phyloP scores from a whole-genome alignment of 1,284 basidiomycete genomes.

The Ustilago xerochloae region DNA sequence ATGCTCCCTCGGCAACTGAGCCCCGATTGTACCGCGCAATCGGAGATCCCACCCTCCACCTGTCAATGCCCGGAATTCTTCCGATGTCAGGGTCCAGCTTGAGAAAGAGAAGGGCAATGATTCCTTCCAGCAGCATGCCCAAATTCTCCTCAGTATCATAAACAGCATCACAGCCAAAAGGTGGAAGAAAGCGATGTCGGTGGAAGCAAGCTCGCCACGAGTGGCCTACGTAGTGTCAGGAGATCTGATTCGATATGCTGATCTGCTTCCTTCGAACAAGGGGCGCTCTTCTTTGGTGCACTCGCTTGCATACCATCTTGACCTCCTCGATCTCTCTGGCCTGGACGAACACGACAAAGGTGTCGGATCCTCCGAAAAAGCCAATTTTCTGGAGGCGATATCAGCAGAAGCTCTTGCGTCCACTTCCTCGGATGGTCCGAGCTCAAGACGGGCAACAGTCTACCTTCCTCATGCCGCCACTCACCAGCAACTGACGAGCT shows the following conservation, averaged over 20 bases:
- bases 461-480: constrained; percentile 14
- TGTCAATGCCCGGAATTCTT: not conserved
- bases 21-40: not conserved
- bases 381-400: constrained; percentile 1
- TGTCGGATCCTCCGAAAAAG: not conserved
- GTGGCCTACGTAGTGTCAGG: constrained; percentile 75
- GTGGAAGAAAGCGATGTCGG: constrained; percentile 9
- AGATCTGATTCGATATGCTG: constrained; percentile 74
- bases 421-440: not conserved
- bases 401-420: not conserved
- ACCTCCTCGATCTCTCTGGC: constrained; percentile 35
- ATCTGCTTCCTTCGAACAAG: constrained; percentile 82
- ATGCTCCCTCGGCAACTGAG: not conserved
- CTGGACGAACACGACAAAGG: constrained; percentile 7
- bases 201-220: constrained; percentile 4
- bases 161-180: not conserved
- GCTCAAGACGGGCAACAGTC: constrained; percentile 12
- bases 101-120: not conserved
- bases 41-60: not conserved
- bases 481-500: constrained; percentile 24
- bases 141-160: no score
- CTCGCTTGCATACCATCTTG: constrained; percentile 71
- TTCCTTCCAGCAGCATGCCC: not conserved
- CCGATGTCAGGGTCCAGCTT: constrained; percentile 1
- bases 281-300: constrained; percentile 85